Evolutionary conservation across 495 filamentous ascomycete species (phyloP).

Genomic region (Amphirosellinia nigrospora): DNA sequence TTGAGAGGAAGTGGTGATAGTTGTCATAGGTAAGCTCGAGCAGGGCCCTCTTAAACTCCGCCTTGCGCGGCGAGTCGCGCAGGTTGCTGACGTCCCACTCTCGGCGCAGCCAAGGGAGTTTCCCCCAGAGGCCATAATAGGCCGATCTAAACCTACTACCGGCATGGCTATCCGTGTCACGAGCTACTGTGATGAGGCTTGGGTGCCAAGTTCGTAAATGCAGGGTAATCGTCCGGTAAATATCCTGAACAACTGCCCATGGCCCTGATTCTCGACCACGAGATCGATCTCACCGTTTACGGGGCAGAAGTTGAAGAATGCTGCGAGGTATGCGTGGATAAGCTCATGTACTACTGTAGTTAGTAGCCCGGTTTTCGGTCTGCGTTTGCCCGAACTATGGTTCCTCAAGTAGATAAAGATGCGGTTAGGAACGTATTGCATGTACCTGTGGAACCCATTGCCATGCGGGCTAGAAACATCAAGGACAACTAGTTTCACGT

Average conservation of each 20-base stretch:
- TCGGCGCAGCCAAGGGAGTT: no score
- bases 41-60: neutral
- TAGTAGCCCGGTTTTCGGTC: neutral
- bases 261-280: neutral
- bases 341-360: neutral
- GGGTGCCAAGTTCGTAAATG: neutral
- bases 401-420: neutral
- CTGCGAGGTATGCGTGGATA: neutral
- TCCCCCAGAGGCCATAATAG: neutral
- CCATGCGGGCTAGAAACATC: neutral
- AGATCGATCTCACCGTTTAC: neutral
- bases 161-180: accelerated
- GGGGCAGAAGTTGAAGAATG: neutral
- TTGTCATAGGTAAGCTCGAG: neutral
- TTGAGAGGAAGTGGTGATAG: neutral
- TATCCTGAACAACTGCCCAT: neutral
- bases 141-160: neutral
- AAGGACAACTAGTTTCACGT: neutral
- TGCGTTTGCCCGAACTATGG: neutral
- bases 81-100: neutral
- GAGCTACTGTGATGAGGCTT: neutral
- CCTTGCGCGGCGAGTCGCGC: neutral
- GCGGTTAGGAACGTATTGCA: neutral
- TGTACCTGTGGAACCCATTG: neutral
- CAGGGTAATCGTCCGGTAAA: no score